Conservation (phyloP, 108 stramenopile species). For the Epipyxis sp. region DNA sequence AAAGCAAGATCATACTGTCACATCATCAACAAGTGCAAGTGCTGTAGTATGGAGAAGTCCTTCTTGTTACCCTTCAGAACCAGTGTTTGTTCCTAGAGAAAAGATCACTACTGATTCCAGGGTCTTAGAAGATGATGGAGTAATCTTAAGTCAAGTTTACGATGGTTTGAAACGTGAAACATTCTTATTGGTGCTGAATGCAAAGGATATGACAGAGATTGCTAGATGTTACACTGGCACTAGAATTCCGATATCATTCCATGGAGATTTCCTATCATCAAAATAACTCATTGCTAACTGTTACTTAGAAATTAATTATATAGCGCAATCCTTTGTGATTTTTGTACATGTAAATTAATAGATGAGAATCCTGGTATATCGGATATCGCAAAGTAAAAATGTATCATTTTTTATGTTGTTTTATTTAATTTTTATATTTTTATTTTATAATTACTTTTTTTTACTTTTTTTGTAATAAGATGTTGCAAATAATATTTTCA, state of each 20-base stretch:
- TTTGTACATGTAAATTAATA: too few relatives aligned
- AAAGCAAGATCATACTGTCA: not conserved
- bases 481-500: too few relatives aligned
- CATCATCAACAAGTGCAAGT: not conserved
- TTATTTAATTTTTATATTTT: too few relatives aligned
- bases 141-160: not conserved
- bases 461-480: too few relatives aligned
- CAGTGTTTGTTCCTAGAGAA: not conserved
- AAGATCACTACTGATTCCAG: not conserved
- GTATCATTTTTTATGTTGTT: too few relatives aligned
- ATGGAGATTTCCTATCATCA: not conserved
- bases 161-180: not conserved
- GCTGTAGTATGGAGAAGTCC: not conserved
- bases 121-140: not conserved
- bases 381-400: too few relatives aligned
- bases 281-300: too few relatives aligned
- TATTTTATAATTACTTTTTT: too few relatives aligned
- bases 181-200: not conserved
- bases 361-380: too few relatives aligned
- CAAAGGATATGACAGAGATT: not conserved
- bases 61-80: not conserved
- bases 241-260: not conserved
- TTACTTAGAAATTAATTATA: too few relatives aligned
- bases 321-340: too few relatives aligned
- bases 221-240: not conserved